Base-by-base conservation (phyloP, 352 stramenopile genomes). In the Globisporangium acanthophoron region DNA sequence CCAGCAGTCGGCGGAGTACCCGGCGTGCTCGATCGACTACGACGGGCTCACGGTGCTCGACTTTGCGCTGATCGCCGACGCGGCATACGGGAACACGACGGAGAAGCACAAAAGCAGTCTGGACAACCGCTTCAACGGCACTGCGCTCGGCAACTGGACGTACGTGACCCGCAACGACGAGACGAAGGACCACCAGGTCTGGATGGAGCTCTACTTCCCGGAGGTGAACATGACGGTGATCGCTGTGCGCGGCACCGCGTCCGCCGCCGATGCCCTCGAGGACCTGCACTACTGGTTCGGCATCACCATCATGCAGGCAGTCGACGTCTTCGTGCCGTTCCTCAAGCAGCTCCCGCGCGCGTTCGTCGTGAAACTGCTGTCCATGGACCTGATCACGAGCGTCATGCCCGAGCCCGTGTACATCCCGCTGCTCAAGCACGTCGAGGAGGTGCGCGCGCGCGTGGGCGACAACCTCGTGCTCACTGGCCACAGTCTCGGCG, bases 251-350 rank as follows among this genome's bases (percentile, higher is more conserved):
- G 85, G 85, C 20, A 94, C 85, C 54, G 85, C 82, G 18, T 90
- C 82, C 8, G 82, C 76, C 12, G 77, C 80, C 3, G 85, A 94
- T 51, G 83, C 83, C 9, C 74, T 93, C 16, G 79, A 94, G 52
- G 85, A 94, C 56, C 67, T 94, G 59, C 83, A 94, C 64, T 94
- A 80, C 61, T 92, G 83, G 81, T 92, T 94, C 49, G 85, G 80
- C 27, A 90, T 94, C 55, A 85, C 65, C 49, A 90, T 92, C 62
- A 94, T 94, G 83, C 83, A 93, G 58, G 78, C 76, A 7, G 76
- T 83, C 7, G 85, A 92, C 53, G 62, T 87, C 6, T 92, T 92
- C 33, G 68, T 94, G 51, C 85, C 82, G 20, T 92, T 94, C 64
- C 69, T 94, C 27, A 94, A 89, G 55, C 83, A 94, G 48, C 69